These are phyloP conservation scores for Yamadazyma aaseri DNA, from an alignment of 1,139 yeast species.

Conservation along the genomic window DNA sequence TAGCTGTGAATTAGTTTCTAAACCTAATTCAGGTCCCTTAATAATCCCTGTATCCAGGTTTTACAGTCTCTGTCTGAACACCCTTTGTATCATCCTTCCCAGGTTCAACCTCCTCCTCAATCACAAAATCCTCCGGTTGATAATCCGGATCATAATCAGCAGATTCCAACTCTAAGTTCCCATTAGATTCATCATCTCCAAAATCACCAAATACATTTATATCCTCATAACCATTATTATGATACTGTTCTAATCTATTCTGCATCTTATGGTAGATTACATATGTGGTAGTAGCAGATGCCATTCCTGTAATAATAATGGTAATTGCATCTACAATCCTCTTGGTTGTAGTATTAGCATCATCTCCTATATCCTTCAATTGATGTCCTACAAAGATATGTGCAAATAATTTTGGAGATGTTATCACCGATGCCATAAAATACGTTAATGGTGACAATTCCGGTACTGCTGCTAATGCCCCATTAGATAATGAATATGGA, in stretches of 20 bases:
- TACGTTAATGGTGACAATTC: constrained; percentile 63
- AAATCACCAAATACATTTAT: constrained; percentile 49
- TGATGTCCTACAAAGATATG: constrained; percentile 82
- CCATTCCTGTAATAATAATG: constrained; percentile 54
- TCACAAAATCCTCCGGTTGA: constrained; percentile 25
- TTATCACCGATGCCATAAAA: constrained; percentile 65
- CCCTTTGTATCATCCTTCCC: no score
- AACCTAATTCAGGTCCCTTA: no score
- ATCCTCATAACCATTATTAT: constrained; percentile 19
- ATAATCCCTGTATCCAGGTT: no score
- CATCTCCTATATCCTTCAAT: constrained; percentile 66
- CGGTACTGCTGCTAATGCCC: constrained; percentile 86
- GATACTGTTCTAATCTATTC: constrained; percentile 34
- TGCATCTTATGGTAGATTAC: constrained; percentile 66
- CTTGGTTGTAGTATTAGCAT: constrained; percentile 47
- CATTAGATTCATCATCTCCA: constrained; percentile 27
- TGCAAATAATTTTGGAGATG: constrained; percentile 78
- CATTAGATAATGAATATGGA: constrained; percentile 90
- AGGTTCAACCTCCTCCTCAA: constrained; percentile 26
- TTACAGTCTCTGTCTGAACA: no score
- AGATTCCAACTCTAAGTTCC: constrained; percentile 23
- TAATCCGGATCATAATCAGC: constrained; percentile 22
- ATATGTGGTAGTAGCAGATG: constrained; percentile 66
- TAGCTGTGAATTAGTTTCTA: no score
- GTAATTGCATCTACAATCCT: constrained; percentile 64